Conservation (phyloP, 1,284 basidiomycete species). For the Ustilago shanxiensis region DNA sequence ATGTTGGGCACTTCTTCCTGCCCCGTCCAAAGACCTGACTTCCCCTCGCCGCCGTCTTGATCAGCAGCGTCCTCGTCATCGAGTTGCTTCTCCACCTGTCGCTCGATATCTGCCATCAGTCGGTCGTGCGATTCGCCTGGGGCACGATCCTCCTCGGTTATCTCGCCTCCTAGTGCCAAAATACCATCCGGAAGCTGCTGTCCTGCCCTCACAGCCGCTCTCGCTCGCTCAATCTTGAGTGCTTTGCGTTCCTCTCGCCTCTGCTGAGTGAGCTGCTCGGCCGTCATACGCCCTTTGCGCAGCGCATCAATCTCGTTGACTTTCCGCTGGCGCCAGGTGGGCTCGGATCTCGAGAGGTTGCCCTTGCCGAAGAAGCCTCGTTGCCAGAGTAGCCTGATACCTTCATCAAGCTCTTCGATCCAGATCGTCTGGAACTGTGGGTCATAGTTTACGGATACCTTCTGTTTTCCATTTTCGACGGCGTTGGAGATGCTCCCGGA, state of each 20-base stretch:
- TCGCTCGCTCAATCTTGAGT: constrained; percentile 68
- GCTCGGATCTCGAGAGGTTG: constrained; percentile 90
- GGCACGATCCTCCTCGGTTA: constrained; percentile 66
- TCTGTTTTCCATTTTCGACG: constrained; percentile 21
- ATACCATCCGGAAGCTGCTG: constrained; percentile 65
- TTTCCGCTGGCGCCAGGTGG: constrained; percentile 79
- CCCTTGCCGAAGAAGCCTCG: constrained; percentile 98
- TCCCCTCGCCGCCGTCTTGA: constrained; percentile 4
- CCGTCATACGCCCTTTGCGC: constrained; percentile 72
- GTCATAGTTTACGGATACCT: constrained; percentile 51
- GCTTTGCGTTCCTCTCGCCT: constrained; percentile 64
- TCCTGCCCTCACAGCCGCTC: constrained; percentile 65
- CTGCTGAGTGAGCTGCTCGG: constrained; percentile 67
- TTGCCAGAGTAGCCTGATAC: constrained; percentile 78
- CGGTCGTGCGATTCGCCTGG: constrained; percentile 47
- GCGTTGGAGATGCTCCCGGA: neutral
- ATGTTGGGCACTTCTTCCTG: constrained; percentile 58
- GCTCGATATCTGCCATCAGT: constrained; percentile 56
- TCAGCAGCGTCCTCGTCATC: constrained; percentile 44
- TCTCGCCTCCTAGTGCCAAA: constrained; percentile 66
- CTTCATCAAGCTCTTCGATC: constrained; percentile 56
- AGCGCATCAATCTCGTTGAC: constrained; percentile 67
- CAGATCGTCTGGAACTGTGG: constrained; percentile 52
- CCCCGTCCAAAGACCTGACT: constrained; percentile 47
- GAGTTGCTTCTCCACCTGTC: constrained; percentile 53